phyloP scores from a whole-genome alignment of 495 filamentous ascomycete genomes.

The Hypomontagnella monticulosa region DNA sequence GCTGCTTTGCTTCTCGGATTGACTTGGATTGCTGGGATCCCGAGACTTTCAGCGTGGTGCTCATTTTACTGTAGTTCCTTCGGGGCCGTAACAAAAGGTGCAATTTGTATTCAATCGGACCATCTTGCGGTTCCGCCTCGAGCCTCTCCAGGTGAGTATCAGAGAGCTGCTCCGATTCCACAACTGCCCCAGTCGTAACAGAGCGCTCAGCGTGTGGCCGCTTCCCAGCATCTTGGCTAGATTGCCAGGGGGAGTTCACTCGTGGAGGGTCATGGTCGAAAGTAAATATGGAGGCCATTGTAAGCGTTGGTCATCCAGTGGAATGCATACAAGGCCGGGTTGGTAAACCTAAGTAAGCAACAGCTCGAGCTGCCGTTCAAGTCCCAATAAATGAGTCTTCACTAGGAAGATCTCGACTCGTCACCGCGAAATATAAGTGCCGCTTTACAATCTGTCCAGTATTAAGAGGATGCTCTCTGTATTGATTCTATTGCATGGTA shows the following conservation, averaged over 20 bases:
- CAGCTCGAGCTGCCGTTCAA: conserved; percentile 1
- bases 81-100: conserved; percentile 87
- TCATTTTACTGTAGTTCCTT: conserved; percentile 72
- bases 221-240: conserved; percentile 52
- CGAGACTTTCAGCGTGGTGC: conserved; percentile 51
- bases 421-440: neutral
- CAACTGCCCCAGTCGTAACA: conserved; percentile 43
- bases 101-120: conserved; percentile 95
- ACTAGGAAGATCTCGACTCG: neutral
- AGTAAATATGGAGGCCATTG: conserved; percentile 97
- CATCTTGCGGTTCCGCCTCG: conserved; percentile 91
- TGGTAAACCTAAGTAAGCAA: neutral
- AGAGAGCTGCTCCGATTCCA: conserved; percentile 64
- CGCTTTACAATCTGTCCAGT: conserved; percentile 25
- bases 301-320: conserved; percentile 2
- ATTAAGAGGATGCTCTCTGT: conserved; percentile 24
- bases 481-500: conserved; percentile 41
- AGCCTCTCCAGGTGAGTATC: conserved; percentile 80
- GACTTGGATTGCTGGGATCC: conserved; percentile 68
- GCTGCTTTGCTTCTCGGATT: conserved; percentile 67
- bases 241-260: conserved; percentile 90
- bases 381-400: neutral
- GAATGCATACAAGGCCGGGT: neutral
- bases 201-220: conserved; percentile 42
- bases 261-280: conserved; percentile 88